A percentile compares a stretch with the other conserved stretches of the same genome.
phyloP scores from a whole-genome alignment of 2,329 filamentous ascomycete species.

The Colletotrichum cereale region DNA sequence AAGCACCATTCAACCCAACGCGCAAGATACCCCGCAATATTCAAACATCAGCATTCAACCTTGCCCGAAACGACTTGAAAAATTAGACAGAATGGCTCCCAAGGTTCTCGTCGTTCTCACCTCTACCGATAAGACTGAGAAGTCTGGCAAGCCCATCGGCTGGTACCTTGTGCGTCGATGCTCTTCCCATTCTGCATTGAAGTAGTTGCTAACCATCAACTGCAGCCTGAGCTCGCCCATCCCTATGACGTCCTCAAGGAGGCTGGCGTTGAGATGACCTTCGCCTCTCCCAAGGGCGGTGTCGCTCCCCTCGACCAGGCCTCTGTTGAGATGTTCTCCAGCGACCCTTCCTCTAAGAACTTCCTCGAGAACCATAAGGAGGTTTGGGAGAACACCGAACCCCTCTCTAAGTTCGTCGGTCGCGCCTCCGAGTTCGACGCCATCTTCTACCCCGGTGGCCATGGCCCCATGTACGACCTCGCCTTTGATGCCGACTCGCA shows the following conservation, averaged over 20 bases:
- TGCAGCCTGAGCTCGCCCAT: slow-evolving; percentile 73
- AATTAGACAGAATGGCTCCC: slow-evolving; percentile 45
- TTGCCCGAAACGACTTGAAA: background rate
- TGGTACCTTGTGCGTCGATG: slow-evolving; percentile 73
- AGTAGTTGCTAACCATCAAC: slow-evolving; percentile 8
- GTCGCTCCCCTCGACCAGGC: slow-evolving; percentile 70
- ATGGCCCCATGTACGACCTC: slow-evolving; percentile 78
- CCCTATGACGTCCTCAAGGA: slow-evolving; percentile 68
- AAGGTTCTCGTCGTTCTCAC: slow-evolving; percentile 80
- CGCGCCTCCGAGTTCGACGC: slow-evolving; percentile 73
- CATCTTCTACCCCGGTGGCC: slow-evolving; percentile 68
- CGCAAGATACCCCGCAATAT: slow-evolving; percentile 16
- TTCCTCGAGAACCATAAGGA: slow-evolving; percentile 69
- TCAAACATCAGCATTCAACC: background rate
- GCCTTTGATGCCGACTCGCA: slow-evolving; percentile 67
- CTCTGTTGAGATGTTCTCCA: slow-evolving; percentile 67
- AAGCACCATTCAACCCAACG: background rate
- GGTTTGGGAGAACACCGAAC: slow-evolving; percentile 74
- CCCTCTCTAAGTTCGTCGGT: slow-evolving; percentile 68
- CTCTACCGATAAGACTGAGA: slow-evolving; percentile 66
- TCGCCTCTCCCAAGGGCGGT: slow-evolving; percentile 74
- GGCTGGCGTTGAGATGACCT: slow-evolving; percentile 64
- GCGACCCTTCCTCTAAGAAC: slow-evolving; percentile 62
- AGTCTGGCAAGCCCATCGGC: slow-evolving; percentile 69
- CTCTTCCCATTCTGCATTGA: background rate